phyloP scores from a whole-genome alignment of 1,139 yeast genomes.

The Protomyces arabidopsidicola region DNA sequence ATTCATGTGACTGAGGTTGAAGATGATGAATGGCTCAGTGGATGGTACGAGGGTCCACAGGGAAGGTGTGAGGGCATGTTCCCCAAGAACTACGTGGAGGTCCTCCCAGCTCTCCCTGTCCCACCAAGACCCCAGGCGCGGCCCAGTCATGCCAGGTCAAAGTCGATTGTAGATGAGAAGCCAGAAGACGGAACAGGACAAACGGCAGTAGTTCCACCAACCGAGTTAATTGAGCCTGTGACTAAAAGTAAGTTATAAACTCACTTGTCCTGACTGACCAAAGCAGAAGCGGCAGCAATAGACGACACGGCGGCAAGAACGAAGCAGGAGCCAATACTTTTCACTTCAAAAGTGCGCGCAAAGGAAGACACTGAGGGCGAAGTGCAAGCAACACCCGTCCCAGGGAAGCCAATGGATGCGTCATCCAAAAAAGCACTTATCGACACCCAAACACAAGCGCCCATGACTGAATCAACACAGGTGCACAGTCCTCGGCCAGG shows the following conservation, averaged over 20 bases:
- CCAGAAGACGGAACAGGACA: not conserved
- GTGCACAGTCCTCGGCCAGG: not conserved
- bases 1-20: conserved; percentile 72
- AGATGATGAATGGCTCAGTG: conserved; percentile 88
- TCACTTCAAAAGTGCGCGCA: too few relatives aligned
- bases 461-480: not conserved
- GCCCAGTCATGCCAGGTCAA: not conserved
- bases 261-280: too few relatives aligned
- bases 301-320: too few relatives aligned
- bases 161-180: conserved; percentile 23
- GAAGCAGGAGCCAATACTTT: too few relatives aligned
- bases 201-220: not conserved
- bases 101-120: conserved; percentile 31
- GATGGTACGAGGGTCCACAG: conserved; percentile 51
- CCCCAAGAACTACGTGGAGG: conserved; percentile 76
- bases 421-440: not conserved
- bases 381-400: too few relatives aligned
- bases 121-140: conserved; percentile 31
- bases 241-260: too few relatives aligned
- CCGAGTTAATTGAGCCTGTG: too few relatives aligned
- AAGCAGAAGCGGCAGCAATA: too few relatives aligned
- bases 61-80: conserved; percentile 62
- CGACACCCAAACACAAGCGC: not conserved
- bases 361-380: too few relatives aligned
- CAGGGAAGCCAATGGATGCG: too few relatives aligned